phyloP scores from a whole-genome alignment of 148 eudicot genomes.

The Oxyria digyna region DNA sequence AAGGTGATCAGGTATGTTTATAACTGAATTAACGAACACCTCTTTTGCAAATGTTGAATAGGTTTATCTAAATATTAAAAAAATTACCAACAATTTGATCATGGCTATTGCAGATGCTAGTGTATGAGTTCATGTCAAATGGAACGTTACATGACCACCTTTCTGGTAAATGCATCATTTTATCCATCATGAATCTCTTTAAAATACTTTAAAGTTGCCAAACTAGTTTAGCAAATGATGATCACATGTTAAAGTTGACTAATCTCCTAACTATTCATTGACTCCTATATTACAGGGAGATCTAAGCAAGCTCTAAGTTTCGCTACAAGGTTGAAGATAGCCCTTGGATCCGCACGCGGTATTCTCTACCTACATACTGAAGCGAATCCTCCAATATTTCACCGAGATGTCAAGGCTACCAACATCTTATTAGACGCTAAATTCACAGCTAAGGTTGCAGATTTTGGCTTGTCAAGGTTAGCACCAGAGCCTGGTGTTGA shows the following conservation, averaged over 20 bases:
- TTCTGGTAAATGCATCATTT: slow-evolving; percentile 41
- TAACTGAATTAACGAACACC: background rate
- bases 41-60: too few species aligned
- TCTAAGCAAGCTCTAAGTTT: slow-evolving; percentile 28
- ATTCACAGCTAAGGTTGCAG: slow-evolving; percentile 66
- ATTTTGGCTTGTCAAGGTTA: slow-evolving; percentile 82
- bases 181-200: background rate
- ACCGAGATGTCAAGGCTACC: slow-evolving; percentile 80
- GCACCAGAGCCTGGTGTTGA: slow-evolving; percentile 59
- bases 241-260: too few species aligned
- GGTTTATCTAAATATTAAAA: too few species aligned
- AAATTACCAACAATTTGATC: background rate
- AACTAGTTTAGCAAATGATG: too few species aligned
- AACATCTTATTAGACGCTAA: slow-evolving; percentile 70
- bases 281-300: slow-evolving; percentile 13
- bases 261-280: too few species aligned
- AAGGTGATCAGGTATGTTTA: slow-evolving; percentile 61
- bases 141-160: slow-evolving; percentile 77
- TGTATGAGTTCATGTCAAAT: slow-evolving; percentile 80
- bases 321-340: slow-evolving; percentile 46
- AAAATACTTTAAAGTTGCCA: background rate
- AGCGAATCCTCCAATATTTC: slow-evolving; percentile 84
- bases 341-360: slow-evolving; percentile 54
- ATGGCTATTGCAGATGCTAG: slow-evolving; percentile 44
- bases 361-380: slow-evolving; percentile 79